Base-by-base conservation (phyloP, 1,284 basidiomycete species). In the Peniophora sp. region DNA sequence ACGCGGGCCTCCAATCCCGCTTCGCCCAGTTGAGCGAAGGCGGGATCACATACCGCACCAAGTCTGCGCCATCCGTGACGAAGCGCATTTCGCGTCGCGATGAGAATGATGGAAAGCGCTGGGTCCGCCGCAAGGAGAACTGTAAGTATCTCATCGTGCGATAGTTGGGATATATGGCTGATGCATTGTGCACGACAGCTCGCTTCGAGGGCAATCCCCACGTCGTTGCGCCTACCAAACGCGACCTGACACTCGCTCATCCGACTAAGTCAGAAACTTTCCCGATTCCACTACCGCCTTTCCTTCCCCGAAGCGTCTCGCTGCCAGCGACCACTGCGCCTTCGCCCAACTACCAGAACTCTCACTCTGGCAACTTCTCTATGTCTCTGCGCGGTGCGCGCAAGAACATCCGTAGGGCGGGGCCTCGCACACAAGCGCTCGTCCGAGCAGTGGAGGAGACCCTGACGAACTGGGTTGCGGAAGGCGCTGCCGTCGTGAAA, bases 41-140 rank as follows among this genome's bases (percentile, higher is more conserved):
- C 50, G 50, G 43, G n/a, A n/a, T n/a, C n/a, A 53, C 59, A 41
- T 51, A n/a, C 46, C 36, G 34, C 47, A 41, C 49, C 50, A 23
- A 37, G 44, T 24, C 55, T 32, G 35, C 58, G 39, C 55, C 60
- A 11, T 47, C 48, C 6, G 54, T 59, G 3, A 55, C 59, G 6
- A 67, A 68, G 63, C 79, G 72, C 62, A 68, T 57, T 48, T 68
- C 32, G 39, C 51, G 66, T 48, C 54, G 67, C 35, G 76, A 78
- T 47, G 80, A 82, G 45, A 82, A 79, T 52, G 83, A 87, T 56
- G 88, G 88, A 37, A 90, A 85, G 65, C 81, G 85, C 22, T 86
- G 83, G 80, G 64, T 81, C 5, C 68, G 85, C 56, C 74, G 88
- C 32, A 84, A 79, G 60, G 87, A 89, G 58, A 91, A 91, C 54